phyloP scores from a whole-genome alignment of 352 stramenopile species.

The Phytophthora uliginosa region DNA sequence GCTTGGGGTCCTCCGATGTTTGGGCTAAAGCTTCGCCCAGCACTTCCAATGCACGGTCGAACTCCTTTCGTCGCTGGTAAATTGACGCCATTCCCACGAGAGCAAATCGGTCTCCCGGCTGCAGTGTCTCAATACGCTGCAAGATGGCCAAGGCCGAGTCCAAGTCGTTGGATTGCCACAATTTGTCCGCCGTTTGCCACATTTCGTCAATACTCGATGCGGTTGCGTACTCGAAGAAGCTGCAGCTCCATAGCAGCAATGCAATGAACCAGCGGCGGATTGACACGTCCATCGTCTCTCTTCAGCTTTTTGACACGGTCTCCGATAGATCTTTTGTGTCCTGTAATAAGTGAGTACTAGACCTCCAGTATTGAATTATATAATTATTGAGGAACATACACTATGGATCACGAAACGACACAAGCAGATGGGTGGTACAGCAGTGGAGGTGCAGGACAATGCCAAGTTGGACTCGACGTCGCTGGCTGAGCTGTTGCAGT shows the following conservation, averaged over 20 bases:
- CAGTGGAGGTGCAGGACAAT: constrained; percentile 10
- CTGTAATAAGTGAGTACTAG: constrained; percentile 17
- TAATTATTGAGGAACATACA: constrained; percentile 9
- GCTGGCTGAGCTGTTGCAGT: constrained; percentile 34
- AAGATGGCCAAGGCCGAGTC: constrained; percentile 43
- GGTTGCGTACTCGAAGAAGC: background rate
- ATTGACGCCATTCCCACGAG: constrained; percentile 42
- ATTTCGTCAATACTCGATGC: constrained; percentile 27
- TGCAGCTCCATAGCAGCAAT: constrained; percentile 14
- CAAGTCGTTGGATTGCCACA: constrained; percentile 34
- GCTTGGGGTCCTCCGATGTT: constrained; percentile 23
- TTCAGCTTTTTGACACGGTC: constrained; percentile 8
- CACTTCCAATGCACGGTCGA: constrained; percentile 30
- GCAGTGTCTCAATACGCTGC: constrained; percentile 34
- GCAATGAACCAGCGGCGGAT: background rate
- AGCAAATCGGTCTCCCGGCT: constrained; percentile 29
- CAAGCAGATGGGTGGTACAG: background rate
- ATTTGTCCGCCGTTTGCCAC: constrained; percentile 37
- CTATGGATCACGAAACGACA: constrained; percentile 9
- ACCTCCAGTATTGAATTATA: constrained; percentile 1
- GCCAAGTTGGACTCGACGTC: constrained; percentile 42
- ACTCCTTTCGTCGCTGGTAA: constrained; percentile 39
- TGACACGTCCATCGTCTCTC: constrained; percentile 10
- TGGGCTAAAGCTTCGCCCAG: constrained; percentile 23
- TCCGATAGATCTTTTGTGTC: constrained; percentile 18